These are phyloP conservation scores for Xylariales sp. DNA, from an alignment of 2,329 filamentous ascomycete species.

Conservation along the genomic window DNA sequence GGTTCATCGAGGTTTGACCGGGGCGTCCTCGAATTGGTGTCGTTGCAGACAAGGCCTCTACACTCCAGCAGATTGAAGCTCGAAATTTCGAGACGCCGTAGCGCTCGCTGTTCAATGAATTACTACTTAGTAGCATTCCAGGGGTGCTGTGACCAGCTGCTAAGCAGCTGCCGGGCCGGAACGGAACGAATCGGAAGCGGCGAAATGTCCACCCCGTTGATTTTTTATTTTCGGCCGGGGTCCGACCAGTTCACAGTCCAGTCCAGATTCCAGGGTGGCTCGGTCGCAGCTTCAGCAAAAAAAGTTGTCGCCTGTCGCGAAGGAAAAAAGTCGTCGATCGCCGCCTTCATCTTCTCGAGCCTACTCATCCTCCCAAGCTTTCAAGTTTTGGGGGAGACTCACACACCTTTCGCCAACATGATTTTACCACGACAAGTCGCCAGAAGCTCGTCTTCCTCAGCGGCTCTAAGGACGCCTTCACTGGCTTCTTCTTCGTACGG, in stretches of 20 bases:
- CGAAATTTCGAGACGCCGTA: too few relatives aligned
- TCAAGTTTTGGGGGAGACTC: not conserved
- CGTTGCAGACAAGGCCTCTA: too few relatives aligned
- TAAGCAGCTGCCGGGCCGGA: too few relatives aligned
- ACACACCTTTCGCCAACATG: constrained; percentile 31
- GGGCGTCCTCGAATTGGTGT: too few relatives aligned
- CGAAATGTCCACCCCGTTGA: constrained; percentile 8
- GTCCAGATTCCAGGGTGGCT: not conserved
- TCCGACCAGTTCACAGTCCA: too few relatives aligned
- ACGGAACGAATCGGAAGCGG: constrained; percentile 9
- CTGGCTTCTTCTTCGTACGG: constrained; percentile 32
- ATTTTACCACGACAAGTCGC: constrained; percentile 36
- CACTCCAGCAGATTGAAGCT: too few relatives aligned
- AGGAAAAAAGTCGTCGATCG: not conserved
- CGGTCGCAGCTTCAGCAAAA: not conserved
- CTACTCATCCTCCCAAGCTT: constrained; percentile 1
- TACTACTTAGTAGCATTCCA: too few relatives aligned
- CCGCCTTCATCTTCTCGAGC: too few relatives aligned
- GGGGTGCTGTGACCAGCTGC: too few relatives aligned
- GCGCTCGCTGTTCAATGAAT: too few relatives aligned
- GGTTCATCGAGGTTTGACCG: not conserved
- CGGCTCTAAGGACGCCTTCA: constrained; percentile 34
- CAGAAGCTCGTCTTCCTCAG: constrained; percentile 38
- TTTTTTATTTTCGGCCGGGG: constrained; percentile 2
- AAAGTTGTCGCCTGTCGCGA: not conserved